Conservation (phyloP, 192 early-diverging fungal genomes). For the Lobulomyces angularis region DNA sequence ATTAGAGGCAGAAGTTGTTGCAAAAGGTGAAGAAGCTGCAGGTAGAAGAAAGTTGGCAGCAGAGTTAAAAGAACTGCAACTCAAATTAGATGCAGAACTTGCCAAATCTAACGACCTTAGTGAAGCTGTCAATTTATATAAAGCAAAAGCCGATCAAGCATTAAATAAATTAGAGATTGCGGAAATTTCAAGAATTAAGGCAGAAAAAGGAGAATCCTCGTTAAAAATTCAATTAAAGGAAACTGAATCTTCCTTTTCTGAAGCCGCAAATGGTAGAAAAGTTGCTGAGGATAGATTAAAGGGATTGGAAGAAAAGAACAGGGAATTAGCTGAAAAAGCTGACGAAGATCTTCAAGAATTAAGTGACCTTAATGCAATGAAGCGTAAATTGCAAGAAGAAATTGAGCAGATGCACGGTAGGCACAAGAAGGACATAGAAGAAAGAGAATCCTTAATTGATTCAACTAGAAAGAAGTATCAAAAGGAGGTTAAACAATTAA, state of each 20-base stretch:
- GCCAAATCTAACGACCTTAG: constrained; percentile 43
- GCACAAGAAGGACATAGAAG: constrained; percentile 63
- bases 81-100: constrained; percentile 47
- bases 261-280: constrained; percentile 46
- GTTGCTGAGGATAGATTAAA: constrained; percentile 51
- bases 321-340: constrained; percentile 59
- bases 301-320: constrained; percentile 52
- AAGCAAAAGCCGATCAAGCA: constrained; percentile 36
- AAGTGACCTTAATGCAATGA: constrained; percentile 56
- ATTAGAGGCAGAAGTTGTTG: constrained; percentile 50
- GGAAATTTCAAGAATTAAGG: constrained; percentile 55
- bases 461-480: constrained; percentile 68
- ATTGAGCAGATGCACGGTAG: constrained; percentile 53
- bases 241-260: constrained; percentile 49
- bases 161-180: constrained; percentile 49
- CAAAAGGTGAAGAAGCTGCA: constrained; percentile 51
- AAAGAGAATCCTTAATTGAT: constrained; percentile 59
- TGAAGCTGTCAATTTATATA: constrained; percentile 43
- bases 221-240: constrained; percentile 56
- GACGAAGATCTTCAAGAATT: constrained; percentile 63
- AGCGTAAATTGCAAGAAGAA: constrained; percentile 67
- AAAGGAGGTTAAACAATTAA: constrained; percentile 67
- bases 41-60: constrained; percentile 36
- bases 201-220: constrained; percentile 59
- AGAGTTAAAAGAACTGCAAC: constrained; percentile 49